phyloP scores from a whole-genome alignment of 345 rosid species.

The Brassica cretica region DNA sequence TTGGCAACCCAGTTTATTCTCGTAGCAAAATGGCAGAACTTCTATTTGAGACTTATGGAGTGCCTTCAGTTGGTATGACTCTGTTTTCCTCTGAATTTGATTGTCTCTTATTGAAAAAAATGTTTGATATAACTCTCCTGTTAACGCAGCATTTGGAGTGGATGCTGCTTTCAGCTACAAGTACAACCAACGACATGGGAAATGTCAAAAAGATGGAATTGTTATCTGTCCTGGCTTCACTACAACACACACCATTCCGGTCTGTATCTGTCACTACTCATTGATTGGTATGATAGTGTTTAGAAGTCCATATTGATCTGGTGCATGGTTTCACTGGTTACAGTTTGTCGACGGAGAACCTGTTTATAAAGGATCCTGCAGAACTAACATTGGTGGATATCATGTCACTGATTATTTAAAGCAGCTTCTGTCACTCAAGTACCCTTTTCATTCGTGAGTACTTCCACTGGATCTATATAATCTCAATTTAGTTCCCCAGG shows the following conservation, averaged over 20 bases:
- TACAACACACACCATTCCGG: conserved; percentile 86
- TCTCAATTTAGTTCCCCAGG: conserved; percentile 12
- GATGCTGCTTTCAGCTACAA: conserved; percentile 96
- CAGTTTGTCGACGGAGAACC: conserved; percentile 93
- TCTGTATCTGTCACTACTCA: conserved; percentile 38
- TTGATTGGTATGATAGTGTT: conserved; percentile 12
- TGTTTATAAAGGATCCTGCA: conserved; percentile 69
- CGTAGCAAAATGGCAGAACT: conserved; percentile 99
- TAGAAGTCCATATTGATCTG: not conserved
- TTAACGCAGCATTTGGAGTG: conserved; percentile 77
- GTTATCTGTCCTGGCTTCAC: conserved; percentile 86
- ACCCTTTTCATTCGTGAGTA: conserved; percentile 87
- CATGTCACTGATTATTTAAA: conserved; percentile 85
- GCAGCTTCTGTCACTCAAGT: conserved; percentile 91
- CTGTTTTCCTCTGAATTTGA: not conserved
- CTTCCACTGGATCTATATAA: conserved; percentile 6
- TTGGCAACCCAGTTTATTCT: conserved; percentile 87
- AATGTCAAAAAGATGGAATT: conserved; percentile 81
- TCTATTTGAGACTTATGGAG: conserved; percentile 94
- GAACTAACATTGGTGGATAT: conserved; percentile 91
- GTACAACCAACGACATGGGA: conserved; percentile 77
- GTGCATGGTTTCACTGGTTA: conserved; percentile 23
- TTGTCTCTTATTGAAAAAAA: conserved; percentile 1
- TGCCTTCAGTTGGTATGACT: conserved; percentile 84
- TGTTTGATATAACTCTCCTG: conserved; percentile 9